Evolutionary conservation across 257 asterid genomes (phyloP), one percentile per base, ranked within the genome.

Genomic region (Przewalskia tangutica): DNA sequence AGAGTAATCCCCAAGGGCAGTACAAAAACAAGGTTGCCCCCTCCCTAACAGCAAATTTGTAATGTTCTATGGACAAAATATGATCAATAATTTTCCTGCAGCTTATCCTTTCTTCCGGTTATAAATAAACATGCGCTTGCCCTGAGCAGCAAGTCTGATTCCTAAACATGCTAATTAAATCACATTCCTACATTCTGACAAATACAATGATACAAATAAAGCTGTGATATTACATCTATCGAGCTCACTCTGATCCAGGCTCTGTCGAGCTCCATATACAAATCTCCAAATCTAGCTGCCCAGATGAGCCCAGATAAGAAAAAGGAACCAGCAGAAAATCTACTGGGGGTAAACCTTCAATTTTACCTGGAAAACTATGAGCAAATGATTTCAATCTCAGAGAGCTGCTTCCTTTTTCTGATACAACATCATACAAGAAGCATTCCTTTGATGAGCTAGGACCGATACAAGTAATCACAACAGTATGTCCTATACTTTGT

Each of bases 271-370:
- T 92, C 97, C 97, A 89, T 89, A 95, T 90, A 86, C 98, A 90
- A 86, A 93, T 88, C 89, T 94, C 95, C 8, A 96, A 82, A 68
- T 92, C 97, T 34, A 96, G 87, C 65, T 86, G 80, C 83, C 95
- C 97, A 13, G 81, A 84, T n/a, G 91, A 78, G 67, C 82, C 79
- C 8, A 89, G 66, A 86, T 91, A 89, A 46, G 90, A 86, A 78
- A 86, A 93, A 5, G 99, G 99, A 63, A 95, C 93, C 80, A 95
- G 85, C n/a, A 95, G 95, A 81, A 95, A 95, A 88, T 95, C 99
- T 84, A 83, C 71, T 0, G 92, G 92, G 3, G 96, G 91, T 14
- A 90, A 86, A 17, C 94, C 97, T 79, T 92, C 95, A 18, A 93
- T 83, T 86, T 94, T 87, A 75, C 97, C 97, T 1, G 98, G 98